Percentiles rank a stretch among this genome's conserved stretches.
Conservation (phyloP, 2,329 filamentous ascomycete genomes). For the Apiospora aurea region DNA sequence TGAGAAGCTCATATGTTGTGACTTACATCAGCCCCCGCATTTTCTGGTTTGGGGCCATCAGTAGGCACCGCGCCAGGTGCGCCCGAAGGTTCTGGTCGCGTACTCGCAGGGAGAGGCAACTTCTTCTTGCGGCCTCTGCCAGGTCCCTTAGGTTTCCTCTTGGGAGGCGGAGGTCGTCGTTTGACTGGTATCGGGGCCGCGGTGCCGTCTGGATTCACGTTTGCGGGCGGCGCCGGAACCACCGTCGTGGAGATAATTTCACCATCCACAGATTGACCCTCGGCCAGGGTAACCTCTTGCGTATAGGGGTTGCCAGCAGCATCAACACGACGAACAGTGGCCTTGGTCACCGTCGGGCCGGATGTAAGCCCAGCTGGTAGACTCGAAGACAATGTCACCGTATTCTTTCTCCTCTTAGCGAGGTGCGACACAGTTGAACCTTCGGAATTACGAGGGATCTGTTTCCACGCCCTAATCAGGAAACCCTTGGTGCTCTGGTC, state of each 20-base stretch:
- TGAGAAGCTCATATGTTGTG: background rate
- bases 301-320: constrained; percentile 82
- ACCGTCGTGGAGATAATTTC: constrained; percentile 74
- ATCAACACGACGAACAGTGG: constrained; percentile 80
- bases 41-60: constrained; percentile 48
- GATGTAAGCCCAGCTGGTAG: constrained; percentile 53
- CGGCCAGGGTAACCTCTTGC: constrained; percentile 81
- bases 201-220: constrained; percentile 63
- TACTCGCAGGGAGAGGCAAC: constrained; percentile 47
- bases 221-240: constrained; percentile 59
- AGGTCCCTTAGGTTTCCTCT: constrained; percentile 81
- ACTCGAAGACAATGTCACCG: constrained; percentile 63
- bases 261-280: constrained; percentile 81
- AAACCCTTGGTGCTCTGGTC: constrained; percentile 62
- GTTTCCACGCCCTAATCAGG: constrained; percentile 67
- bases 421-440: constrained; percentile 59
- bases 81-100: constrained; percentile 44
- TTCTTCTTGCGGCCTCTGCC: constrained; percentile 84
- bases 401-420: constrained; percentile 67
- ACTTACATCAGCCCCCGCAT: constrained; percentile 49
- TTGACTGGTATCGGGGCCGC: constrained; percentile 51
- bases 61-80: constrained; percentile 48
- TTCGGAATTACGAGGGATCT: constrained; percentile 65
- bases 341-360: constrained; percentile 72
- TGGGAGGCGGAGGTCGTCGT: constrained; percentile 76